A percentile compares a stretch with the other conserved stretches of the same genome.
phyloP scores from a whole-genome alignment of 371 early-diverging fungal genomes.

The Mucor irregularis region DNA sequence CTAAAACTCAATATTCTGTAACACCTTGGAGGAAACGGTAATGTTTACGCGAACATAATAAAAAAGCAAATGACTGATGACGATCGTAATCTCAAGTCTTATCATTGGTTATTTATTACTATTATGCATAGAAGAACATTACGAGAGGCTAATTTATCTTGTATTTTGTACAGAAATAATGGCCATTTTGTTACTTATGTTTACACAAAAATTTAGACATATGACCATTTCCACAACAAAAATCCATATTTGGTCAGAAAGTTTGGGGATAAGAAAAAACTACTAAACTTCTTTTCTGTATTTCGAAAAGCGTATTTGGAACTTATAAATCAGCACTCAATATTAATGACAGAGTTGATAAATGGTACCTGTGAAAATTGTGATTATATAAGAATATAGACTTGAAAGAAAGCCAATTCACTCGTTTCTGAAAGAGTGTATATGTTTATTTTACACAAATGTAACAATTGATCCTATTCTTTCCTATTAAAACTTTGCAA shows the following conservation, averaged over 20 bases:
- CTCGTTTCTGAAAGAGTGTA: not conserved
- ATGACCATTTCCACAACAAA: conserved; percentile 10
- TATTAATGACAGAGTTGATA: too few relatives aligned
- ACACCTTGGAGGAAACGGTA: too few relatives aligned
- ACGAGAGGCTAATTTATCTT: too few relatives aligned
- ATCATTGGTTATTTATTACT: not conserved
- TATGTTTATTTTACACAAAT: not conserved
- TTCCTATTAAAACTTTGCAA: conserved; percentile 4
- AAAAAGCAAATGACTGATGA: too few relatives aligned
- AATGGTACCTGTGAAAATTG: not conserved
- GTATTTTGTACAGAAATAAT: not conserved
- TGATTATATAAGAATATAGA: not conserved
- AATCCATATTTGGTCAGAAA: conserved; percentile 13
- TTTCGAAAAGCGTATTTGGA: too few relatives aligned
- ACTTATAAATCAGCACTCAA: not conserved
- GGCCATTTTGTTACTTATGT: not conserved
- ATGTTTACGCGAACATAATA: too few relatives aligned
- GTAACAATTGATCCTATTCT: conserved; percentile 1
- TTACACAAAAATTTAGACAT: not conserved
- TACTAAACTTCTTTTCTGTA: not conserved
- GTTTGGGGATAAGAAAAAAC: not conserved
- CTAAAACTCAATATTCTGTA: too few relatives aligned
- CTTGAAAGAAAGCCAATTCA: not conserved
- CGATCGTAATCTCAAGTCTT: not conserved
- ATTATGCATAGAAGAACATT: too few relatives aligned